Percentiles rank a stretch among this genome's conserved stretches.
Evolutionary conservation across 1,284 basidiomycete species (phyloP).

Genomic region (Rhodotorula sp.): DNA sequence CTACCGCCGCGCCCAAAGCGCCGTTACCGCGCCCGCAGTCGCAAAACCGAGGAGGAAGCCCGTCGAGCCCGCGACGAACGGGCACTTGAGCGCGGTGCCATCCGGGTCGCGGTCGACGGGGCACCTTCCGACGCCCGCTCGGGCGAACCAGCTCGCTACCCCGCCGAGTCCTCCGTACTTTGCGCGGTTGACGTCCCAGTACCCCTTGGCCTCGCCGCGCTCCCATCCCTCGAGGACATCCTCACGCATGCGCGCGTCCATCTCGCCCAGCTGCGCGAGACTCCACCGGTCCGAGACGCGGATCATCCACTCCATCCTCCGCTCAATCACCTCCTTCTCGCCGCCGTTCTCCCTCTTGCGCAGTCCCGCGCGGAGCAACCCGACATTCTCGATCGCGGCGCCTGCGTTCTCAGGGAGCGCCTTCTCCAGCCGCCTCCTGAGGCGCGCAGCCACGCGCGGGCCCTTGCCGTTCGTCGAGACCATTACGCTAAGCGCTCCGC

Average conservation of each 20-base stretch:
- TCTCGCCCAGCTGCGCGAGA: conserved; percentile 68
- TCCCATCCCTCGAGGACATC: conserved; percentile 51
- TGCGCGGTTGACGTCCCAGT: conserved; percentile 33
- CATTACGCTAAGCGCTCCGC: conserved; percentile 91
- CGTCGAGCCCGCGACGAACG: conserved; percentile 28
- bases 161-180: conserved; percentile 2
- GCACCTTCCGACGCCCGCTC: conserved; percentile 22
- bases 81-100: conserved; percentile 29
- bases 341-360: conserved; percentile 70
- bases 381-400: conserved; percentile 77
- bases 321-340: conserved; percentile 69
- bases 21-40: conserved; percentile 1
- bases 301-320: conserved; percentile 95
- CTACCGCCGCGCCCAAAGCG: conserved; percentile 7
- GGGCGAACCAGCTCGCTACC: conserved; percentile 2
- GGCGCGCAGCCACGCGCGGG: conserved; percentile 83
- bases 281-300: conserved; percentile 82
- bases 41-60: conserved; percentile 32
- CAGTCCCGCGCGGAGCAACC: conserved; percentile 66
- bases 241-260: conserved; percentile 60
- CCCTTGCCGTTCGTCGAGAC: conserved; percentile 94
- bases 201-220: conserved; percentile 46
- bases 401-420: conserved; percentile 73
- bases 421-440: conserved; percentile 70
- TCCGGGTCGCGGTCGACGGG: conserved; percentile 32